These are phyloP conservation scores for Phytopythium kandeliae DNA, from an alignment of 352 stramenopile species.

Conservation along the genomic window DNA sequence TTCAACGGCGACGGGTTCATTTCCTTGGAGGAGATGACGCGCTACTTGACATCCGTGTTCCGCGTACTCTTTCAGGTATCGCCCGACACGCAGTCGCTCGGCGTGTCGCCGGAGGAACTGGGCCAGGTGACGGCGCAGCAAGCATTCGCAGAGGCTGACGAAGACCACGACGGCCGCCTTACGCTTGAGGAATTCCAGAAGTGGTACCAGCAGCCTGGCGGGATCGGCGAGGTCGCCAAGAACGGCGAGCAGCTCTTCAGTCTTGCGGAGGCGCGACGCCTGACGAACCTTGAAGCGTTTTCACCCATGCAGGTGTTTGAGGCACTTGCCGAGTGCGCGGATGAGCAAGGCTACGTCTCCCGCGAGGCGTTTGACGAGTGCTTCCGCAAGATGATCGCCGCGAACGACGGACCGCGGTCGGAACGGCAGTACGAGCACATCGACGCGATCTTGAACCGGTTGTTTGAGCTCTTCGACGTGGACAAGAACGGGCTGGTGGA, in stretches of 20 bases:
- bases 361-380: slow-evolving; percentile 71
- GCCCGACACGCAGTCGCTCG: slow-evolving; percentile 47
- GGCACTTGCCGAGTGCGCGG: slow-evolving; percentile 57
- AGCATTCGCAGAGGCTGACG: slow-evolving; percentile 64
- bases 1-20: slow-evolving; percentile 88
- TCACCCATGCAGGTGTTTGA: slow-evolving; percentile 77
- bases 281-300: slow-evolving; percentile 74
- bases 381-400: slow-evolving; percentile 68
- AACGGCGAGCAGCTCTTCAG: slow-evolving; percentile 78
- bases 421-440: slow-evolving; percentile 60
- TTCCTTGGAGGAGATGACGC: slow-evolving; percentile 81
- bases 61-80: slow-evolving; percentile 82
- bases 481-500: slow-evolving; percentile 85
- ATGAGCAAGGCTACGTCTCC: slow-evolving; percentile 68
- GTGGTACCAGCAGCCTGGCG: slow-evolving; percentile 77
- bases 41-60: slow-evolving; percentile 86
- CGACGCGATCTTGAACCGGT: slow-evolving; percentile 60
- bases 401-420: slow-evolving; percentile 38
- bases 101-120: slow-evolving; percentile 70
- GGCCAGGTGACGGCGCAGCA: slow-evolving; percentile 75
- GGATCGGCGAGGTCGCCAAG: slow-evolving; percentile 70
- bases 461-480: slow-evolving; percentile 82
- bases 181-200: slow-evolving; percentile 83
- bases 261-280: slow-evolving; percentile 52
- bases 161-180: slow-evolving; percentile 66